Evolutionary conservation across 2,329 filamentous ascomycete genomes (phyloP).

Genomic region (Aspergillus ustus): DNA sequence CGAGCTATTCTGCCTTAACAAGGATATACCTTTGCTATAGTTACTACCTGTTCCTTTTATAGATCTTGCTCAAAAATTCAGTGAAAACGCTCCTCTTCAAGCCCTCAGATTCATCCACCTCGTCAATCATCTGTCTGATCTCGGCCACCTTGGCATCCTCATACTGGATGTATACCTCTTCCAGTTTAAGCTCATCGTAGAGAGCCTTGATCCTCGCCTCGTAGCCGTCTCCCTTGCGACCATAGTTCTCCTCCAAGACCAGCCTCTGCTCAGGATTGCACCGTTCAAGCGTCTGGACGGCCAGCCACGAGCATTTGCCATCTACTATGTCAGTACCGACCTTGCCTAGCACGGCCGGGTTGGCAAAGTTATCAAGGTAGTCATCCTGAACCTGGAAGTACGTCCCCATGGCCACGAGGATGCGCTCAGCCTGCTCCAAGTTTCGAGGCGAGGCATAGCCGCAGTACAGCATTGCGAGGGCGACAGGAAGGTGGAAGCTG

Average conservation of each 20-base stretch:
- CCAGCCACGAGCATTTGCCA: slow-evolving; percentile 98
- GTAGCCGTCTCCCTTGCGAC: not conserved
- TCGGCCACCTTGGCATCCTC: not conserved
- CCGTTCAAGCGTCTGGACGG: not conserved
- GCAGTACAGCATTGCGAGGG: slow-evolving; percentile 81
- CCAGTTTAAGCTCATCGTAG: not conserved
- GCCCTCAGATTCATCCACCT: slow-evolving; percentile 2
- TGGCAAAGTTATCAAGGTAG: slow-evolving; percentile 96
- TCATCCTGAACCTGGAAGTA: slow-evolving; percentile 99
- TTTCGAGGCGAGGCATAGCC: slow-evolving; percentile 83
- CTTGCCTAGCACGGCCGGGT: slow-evolving; percentile 90
- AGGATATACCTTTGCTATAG: too few relatives aligned
- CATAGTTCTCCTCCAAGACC: not conserved
- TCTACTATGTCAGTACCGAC: slow-evolving; percentile 98
- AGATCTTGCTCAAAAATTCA: not conserved
- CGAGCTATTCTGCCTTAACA: too few relatives aligned
- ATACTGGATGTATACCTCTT: not conserved
- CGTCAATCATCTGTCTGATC: not conserved
- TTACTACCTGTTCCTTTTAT: too few relatives aligned
- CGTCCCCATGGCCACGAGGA: slow-evolving; percentile 93
- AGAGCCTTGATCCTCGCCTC: not conserved
- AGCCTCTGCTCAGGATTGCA: not conserved
- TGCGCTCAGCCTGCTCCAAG: slow-evolving; percentile 82
- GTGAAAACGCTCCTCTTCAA: not conserved
- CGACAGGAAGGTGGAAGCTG: slow-evolving; percentile 96